Conservation (phyloP, 2,329 filamentous ascomycete species). For the Colletotrichum aenigma region DNA sequence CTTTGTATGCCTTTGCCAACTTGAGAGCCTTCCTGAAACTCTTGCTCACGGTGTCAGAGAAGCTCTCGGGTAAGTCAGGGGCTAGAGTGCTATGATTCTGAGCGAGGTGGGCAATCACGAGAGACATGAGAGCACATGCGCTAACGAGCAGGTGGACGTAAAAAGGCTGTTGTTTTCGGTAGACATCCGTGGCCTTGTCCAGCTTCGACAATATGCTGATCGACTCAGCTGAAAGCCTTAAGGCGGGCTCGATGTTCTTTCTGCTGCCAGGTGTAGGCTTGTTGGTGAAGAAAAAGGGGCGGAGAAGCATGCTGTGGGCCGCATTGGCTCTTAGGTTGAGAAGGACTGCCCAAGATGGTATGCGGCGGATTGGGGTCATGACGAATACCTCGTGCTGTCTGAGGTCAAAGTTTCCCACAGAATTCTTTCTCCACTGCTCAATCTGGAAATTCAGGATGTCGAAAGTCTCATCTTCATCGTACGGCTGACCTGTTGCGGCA, state of each 20-base stretch:
- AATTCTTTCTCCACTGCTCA: not conserved
- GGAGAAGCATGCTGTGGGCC: slow-evolving; percentile 2
- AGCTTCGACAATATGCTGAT: not conserved
- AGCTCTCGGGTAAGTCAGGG: not conserved
- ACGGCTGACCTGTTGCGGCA: not conserved
- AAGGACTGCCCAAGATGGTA: slow-evolving; percentile 12
- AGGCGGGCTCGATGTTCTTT: slow-evolving; percentile 3
- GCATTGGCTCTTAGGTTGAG: slow-evolving; percentile 11
- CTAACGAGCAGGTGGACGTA: slow-evolving; percentile 10
- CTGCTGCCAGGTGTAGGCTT: not conserved
- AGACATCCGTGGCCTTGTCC: slow-evolving; percentile 5
- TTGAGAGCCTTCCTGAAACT: not conserved
- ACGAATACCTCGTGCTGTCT: not conserved
- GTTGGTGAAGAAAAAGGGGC: slow-evolving; percentile 13
- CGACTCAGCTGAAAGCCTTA: not conserved
- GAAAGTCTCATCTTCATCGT: not conserved
- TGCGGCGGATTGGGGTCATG: not conserved
- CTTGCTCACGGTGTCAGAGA: not conserved
- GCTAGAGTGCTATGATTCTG: not conserved
- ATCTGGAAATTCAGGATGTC: not conserved
- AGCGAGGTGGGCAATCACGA: not conserved
- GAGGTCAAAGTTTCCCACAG: not conserved
- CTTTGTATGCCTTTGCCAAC: not conserved
- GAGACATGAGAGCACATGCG: slow-evolving; percentile 10
- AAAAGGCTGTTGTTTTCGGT: slow-evolving; percentile 11